Conservation (phyloP, 345 rosid species). For the Triadica sebifera region DNA sequence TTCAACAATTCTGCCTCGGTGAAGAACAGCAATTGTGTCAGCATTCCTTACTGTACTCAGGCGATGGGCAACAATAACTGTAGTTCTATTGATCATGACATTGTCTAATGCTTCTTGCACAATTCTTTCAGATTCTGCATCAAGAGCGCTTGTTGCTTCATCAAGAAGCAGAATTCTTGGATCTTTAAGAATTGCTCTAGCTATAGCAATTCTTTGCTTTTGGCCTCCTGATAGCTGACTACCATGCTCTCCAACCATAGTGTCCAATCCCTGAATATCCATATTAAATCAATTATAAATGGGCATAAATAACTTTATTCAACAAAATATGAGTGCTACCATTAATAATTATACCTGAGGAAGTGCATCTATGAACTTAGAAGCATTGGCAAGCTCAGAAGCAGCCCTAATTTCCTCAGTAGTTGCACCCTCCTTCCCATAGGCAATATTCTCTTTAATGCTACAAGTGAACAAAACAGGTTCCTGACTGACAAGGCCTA, state of each 20-base stretch:
- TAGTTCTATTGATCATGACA: constrained; percentile 27
- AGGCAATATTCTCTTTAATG: constrained; percentile 18
- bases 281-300: not conserved
- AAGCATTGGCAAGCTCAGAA: constrained; percentile 22
- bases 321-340: not conserved
- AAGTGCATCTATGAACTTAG: constrained; percentile 17
- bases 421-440: constrained; percentile 19
- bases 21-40: constrained; percentile 18
- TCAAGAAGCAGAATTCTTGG: constrained; percentile 30
- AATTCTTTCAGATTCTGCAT: constrained; percentile 25
- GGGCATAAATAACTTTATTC: not conserved
- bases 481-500: constrained; percentile 20
- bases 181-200: constrained; percentile 29
- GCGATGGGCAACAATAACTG: constrained; percentile 28
- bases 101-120: constrained; percentile 33
- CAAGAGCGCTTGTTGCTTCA: constrained; percentile 31
- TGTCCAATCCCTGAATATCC: constrained; percentile 23
- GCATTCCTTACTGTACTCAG: constrained; percentile 25
- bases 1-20: constrained; percentile 8
- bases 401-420: constrained; percentile 17
- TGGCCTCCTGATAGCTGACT: constrained; percentile 32
- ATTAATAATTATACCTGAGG: constrained; percentile 8
- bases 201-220: constrained; percentile 32
- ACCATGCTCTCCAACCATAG: constrained; percentile 30
- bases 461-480: constrained; percentile 15